A percentile compares a stretch with the other conserved stretches of the same genome.
Conservation (phyloP, 768 basidiomycete species). For the Leccinum ochraceum region DNA sequence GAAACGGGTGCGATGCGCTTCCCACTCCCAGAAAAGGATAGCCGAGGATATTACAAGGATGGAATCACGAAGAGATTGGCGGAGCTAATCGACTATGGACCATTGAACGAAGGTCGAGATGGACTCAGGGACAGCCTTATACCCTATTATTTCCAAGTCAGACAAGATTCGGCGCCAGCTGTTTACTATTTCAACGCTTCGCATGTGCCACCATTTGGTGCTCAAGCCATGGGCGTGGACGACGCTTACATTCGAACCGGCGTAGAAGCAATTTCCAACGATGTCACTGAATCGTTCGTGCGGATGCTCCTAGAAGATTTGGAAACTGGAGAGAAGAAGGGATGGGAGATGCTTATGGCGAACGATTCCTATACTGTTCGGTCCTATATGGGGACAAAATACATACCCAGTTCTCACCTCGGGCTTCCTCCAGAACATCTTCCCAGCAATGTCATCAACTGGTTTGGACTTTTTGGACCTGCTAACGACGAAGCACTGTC, state of each 20-base stretch:
- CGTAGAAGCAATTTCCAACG: constrained; percentile 17
- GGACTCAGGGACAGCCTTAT: constrained; percentile 22
- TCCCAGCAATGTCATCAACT: constrained; percentile 31
- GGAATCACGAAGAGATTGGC: constrained; percentile 35
- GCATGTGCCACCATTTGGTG: constrained; percentile 6
- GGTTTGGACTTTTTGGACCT: constrained; percentile 3
- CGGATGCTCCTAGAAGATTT: constrained; percentile 21
- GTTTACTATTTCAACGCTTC: constrained; percentile 11
- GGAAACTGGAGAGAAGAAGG: constrained; percentile 15
- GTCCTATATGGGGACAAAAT: constrained; percentile 21
- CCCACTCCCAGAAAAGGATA: constrained; percentile 22
- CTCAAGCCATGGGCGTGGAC: constrained; percentile 10
- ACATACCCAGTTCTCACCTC: constrained; percentile 21
- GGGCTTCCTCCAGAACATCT: constrained; percentile 17
- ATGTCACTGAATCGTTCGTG: constrained; percentile 20
- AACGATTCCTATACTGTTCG: constrained; percentile 31
- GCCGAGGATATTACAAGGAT: constrained; percentile 18
- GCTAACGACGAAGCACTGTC: neutral
- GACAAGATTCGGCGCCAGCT: constrained; percentile 11
- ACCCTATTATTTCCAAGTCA: constrained; percentile 20
- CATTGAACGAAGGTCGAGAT: constrained; percentile 23
- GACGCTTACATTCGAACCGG: constrained; percentile 20
- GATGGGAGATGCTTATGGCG: constrained; percentile 30
- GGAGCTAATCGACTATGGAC: constrained; percentile 31
- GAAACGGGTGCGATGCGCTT: constrained; percentile 46